Evolutionary conservation across 345 rosid species (phyloP), one percentile per base, ranked within the genome.

Genomic region (Linum lewisii): DNA sequence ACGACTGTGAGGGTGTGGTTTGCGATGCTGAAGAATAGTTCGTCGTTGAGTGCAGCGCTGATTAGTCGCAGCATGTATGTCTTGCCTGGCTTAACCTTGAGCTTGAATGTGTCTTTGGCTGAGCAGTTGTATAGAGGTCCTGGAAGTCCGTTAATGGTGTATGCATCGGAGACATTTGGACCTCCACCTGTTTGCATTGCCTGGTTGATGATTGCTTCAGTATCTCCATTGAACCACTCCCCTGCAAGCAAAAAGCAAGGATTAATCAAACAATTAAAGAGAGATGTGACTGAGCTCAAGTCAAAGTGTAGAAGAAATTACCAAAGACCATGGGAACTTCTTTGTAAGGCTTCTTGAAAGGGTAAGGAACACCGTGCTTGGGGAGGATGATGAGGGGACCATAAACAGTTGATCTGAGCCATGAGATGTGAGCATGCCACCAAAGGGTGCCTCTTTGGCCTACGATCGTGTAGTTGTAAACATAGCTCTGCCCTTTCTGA

Each of bases 1-100:
- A 29, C 34, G 1, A 29, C 34, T 1, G 34, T 29, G 34, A 29
- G 34, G 5, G 5, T 29, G 34, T 29, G 34, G 1, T 8, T 8
- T 5, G 34, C 34, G 34, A 29, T 29, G 5, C 7, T 29, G 34
- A 29, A 29, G 34, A 29, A 29, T 5, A 29, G 34, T 3, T 29
- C 34, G 5, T 29, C 34, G 7, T 29, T 29, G 34, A 29, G 34
- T 29, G 34, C 34, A 29, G 34, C 34, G 34, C 7, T 29, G 34
- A 29, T 29, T 3, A 29, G 4, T 29, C 34, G 5, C 7, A 29
- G 34, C 34, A 29, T 29, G 34, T 29, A 29, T 3, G 70, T 55
- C 26, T 69, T 51, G 52, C 26, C 58, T 49, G 51, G 68, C 54
- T 21, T 44, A 1, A 44, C 19, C 16, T 65, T 70, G 51, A 70